Conservation (phyloP, 2,329 filamentous ascomycete species). For the Apiospora phragmitis region DNA sequence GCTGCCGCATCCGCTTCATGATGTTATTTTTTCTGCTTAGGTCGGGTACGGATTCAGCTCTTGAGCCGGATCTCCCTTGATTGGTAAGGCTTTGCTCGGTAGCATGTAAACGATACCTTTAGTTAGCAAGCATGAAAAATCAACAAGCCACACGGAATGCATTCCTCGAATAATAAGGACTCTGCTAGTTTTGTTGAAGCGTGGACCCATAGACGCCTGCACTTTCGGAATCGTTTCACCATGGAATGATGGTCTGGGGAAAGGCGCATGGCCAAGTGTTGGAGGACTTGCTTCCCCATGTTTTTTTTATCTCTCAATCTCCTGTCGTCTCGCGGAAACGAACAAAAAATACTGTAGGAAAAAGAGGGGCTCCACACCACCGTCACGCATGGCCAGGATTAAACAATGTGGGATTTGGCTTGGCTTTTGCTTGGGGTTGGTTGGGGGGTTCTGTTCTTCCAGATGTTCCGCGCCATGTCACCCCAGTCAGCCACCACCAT, state of each 20-base stretch:
- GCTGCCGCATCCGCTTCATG: not conserved
- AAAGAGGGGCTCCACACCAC: not conserved
- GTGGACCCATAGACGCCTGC: not conserved
- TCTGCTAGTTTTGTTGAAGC: not conserved
- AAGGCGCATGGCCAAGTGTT: conserved; percentile 1
- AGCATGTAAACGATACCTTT: not conserved
- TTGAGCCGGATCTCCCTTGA: not conserved
- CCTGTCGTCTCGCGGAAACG: not conserved
- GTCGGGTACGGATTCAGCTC: not conserved
- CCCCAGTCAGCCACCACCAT: not conserved
- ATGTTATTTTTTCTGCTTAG: not conserved
- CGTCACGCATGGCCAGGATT: not conserved
- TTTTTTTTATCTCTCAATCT: not conserved
- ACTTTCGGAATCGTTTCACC: conserved; percentile 2
- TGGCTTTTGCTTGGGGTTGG: not conserved
- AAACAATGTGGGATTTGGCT: conserved; percentile 2
- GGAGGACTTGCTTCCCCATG: not conserved
- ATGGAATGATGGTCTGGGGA: not conserved
- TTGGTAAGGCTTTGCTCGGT: not conserved
- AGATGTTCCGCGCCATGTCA: conserved; percentile 1
- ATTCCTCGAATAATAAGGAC: not conserved
- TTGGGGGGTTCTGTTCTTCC: not conserved
- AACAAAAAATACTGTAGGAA: not conserved
- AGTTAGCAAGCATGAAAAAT: not conserved
- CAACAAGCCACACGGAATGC: not conserved